phyloP scores from a whole-genome alignment of 164 flowering plant species.

The Annona squamosa region DNA sequence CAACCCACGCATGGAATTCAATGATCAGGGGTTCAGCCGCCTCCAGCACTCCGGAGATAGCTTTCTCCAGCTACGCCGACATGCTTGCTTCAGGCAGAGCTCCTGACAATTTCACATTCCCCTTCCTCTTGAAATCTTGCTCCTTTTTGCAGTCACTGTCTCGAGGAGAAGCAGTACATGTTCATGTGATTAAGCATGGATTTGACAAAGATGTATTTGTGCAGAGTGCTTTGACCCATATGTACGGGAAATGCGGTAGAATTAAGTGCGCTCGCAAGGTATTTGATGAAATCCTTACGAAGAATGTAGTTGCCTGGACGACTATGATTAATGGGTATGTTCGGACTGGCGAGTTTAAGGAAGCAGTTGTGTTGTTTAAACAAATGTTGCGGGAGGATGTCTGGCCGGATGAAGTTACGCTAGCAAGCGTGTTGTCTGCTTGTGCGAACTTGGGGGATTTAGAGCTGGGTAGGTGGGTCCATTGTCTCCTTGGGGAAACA shows the following conservation, averaged over 20 bases:
- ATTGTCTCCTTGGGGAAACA: conserved; percentile 12
- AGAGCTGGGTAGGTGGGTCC: conserved; percentile 18
- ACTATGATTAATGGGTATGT: conserved; percentile 10
- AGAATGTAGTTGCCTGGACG: conserved; percentile 9
- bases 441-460: conserved; percentile 18
- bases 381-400: conserved; percentile 13
- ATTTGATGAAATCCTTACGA: conserved; percentile 8
- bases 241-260: conserved; percentile 24
- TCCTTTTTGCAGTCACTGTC: conserved; percentile 22
- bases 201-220: conserved; percentile 53
- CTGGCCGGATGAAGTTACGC: conserved; percentile 17
- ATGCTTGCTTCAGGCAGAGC: conserved; percentile 41
- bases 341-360: conserved; percentile 9
- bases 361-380: conserved; percentile 15
- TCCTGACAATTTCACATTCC: conserved; percentile 66
- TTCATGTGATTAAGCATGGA: conserved; percentile 48
- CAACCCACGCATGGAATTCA: conserved; percentile 8
- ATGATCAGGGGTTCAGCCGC: conserved; percentile 14
- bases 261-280: conserved; percentile 12
- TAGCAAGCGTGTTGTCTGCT: conserved; percentile 15
- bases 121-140: conserved; percentile 59
- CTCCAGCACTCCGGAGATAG: conserved; percentile 30
- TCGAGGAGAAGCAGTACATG: conserved; percentile 48
- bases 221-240: conserved; percentile 59
- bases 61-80: conserved; percentile 35